Evolutionary conservation across 176 grass and related monocot genomes (phyloP).

Genomic region (Luzula sylvatica): DNA sequence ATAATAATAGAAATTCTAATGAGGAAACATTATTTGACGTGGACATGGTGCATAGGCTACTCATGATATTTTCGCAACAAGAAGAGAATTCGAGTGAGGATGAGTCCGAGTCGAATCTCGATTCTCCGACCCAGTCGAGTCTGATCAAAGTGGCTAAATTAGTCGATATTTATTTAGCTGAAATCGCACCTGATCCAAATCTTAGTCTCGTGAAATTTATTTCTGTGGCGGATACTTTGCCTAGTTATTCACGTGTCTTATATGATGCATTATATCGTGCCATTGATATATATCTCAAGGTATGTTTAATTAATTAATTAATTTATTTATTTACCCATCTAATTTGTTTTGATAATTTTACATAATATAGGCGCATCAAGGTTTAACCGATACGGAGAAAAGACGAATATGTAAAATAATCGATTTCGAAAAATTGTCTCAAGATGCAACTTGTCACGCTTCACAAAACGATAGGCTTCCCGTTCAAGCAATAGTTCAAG

Average conservation of each 20-base stretch:
- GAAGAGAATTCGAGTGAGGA: conserved; percentile 30
- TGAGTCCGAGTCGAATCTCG: conserved; percentile 13
- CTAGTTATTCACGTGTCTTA: conserved; percentile 39
- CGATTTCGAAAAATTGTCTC: conserved; percentile 60
- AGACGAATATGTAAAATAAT: conserved; percentile 48
- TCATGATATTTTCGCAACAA: conserved; percentile 47
- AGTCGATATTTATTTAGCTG: conserved; percentile 52
- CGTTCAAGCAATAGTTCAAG: conserved; percentile 51
- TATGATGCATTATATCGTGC: conserved; percentile 60
- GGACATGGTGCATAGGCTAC: conserved; percentile 47
- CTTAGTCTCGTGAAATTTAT: conserved; percentile 48
- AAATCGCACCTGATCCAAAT: conserved; percentile 60
- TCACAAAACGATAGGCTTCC: conserved; percentile 58
- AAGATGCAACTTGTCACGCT: conserved; percentile 54
- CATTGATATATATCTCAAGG: conserved; percentile 67
- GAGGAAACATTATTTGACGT: conserved; percentile 60
- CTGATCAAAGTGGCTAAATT: conserved; percentile 38
- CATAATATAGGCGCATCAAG: conserved; percentile 38
- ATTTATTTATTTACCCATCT: not conserved
- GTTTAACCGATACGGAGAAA: conserved; percentile 34
- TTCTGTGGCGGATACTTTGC: conserved; percentile 40
- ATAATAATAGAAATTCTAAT: conserved; percentile 21
- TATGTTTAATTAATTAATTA: not conserved
- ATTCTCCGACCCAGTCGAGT: conserved; percentile 26
- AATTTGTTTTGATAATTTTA: not conserved